Conservation (phyloP, 176 grass and related monocot genomes). For the Rhipidocladum racemiflorum region DNA sequence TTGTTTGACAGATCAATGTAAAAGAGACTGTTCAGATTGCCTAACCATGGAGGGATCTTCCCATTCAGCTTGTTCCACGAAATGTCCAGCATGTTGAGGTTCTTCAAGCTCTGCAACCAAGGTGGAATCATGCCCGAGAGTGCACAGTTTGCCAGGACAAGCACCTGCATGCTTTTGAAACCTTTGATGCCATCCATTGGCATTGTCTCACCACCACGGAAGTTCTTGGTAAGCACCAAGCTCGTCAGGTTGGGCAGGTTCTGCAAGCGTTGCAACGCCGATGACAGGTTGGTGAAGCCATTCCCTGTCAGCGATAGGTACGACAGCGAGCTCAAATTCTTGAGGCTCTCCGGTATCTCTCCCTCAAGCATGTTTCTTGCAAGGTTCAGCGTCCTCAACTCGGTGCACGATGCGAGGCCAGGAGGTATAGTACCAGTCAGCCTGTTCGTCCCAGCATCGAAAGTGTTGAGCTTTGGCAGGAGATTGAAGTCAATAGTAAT, state of each 20-base stretch:
- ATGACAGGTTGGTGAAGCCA: constrained; percentile 52
- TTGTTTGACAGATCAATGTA: constrained; percentile 93
- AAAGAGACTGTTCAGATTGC: constrained; percentile 66
- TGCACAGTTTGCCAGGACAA: constrained; percentile 84
- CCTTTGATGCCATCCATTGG: constrained; percentile 60
- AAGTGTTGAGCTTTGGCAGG: constrained; percentile 49
- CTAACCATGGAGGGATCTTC: constrained; percentile 56
- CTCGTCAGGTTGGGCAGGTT: constrained; percentile 56
- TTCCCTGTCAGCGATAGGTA: constrained; percentile 83
- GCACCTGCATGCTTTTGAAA: constrained; percentile 66
- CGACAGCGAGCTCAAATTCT: constrained; percentile 51
- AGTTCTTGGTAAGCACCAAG: constrained; percentile 88
- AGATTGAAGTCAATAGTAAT: constrained; percentile 49
- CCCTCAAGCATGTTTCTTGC: constrained; percentile 69
- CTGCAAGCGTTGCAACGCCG: constrained; percentile 74
- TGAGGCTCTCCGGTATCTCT: constrained; percentile 64
- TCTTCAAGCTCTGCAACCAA: constrained; percentile 54
- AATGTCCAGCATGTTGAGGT: constrained; percentile 75
- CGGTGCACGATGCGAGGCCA: constrained; percentile 33
- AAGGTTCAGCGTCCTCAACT: constrained; percentile 75
- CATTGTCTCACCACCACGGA: constrained; percentile 60
- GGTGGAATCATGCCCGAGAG: constrained; percentile 55
- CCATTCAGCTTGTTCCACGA: constrained; percentile 86
- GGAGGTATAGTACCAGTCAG: constrained; percentile 59
- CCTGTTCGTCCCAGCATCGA: constrained; percentile 71